A percentile compares a stretch with the other conserved stretches of the same genome.
These are phyloP conservation scores for Neocatenulostroma microsporum DNA, from an alignment of 2,329 filamentous ascomycete genomes.

Conservation along the genomic window DNA sequence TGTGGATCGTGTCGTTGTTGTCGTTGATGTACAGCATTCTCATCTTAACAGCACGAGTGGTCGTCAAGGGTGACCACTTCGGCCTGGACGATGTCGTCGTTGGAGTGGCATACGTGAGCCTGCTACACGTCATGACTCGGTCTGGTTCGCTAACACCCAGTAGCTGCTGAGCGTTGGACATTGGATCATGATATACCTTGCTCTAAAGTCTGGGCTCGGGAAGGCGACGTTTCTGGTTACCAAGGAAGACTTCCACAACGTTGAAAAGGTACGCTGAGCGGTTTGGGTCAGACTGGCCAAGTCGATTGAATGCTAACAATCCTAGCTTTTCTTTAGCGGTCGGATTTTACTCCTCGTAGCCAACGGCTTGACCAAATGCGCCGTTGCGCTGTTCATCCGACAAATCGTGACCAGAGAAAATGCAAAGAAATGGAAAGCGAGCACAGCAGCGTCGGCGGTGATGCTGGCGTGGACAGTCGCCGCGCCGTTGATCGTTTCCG, in stretches of 20 bases:
- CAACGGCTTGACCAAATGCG: conserved; percentile 15
- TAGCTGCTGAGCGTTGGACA: too few relatives aligned
- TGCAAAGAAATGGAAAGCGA: neutral
- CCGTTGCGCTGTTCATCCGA: conserved; percentile 16
- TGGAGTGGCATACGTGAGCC: conserved; percentile 4
- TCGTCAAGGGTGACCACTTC: conserved; percentile 13
- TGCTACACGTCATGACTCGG: neutral
- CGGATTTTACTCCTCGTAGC: conserved; percentile 16
- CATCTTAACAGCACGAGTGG: conserved; percentile 6
- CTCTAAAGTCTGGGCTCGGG: conserved; percentile 4
- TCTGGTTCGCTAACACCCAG: too few relatives aligned
- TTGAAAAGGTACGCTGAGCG: too few relatives aligned
- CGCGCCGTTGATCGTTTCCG: too few relatives aligned
- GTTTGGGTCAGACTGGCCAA: too few relatives aligned
- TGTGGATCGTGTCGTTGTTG: conserved; percentile 14
- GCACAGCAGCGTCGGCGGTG: too few relatives aligned
- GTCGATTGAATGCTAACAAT: too few relatives aligned
- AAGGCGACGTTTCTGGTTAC: too few relatives aligned
- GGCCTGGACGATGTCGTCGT: conserved; percentile 14
- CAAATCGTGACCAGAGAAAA: conserved; percentile 17
- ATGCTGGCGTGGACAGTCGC: too few relatives aligned
- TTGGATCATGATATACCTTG: conserved; percentile 3
- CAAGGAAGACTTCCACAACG: too few relatives aligned
- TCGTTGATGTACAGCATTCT: conserved; percentile 11
- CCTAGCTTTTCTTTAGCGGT: conserved; percentile 14